Base-by-base conservation (phyloP, 306 rosid genomes). In the Malus fusca region DNA sequence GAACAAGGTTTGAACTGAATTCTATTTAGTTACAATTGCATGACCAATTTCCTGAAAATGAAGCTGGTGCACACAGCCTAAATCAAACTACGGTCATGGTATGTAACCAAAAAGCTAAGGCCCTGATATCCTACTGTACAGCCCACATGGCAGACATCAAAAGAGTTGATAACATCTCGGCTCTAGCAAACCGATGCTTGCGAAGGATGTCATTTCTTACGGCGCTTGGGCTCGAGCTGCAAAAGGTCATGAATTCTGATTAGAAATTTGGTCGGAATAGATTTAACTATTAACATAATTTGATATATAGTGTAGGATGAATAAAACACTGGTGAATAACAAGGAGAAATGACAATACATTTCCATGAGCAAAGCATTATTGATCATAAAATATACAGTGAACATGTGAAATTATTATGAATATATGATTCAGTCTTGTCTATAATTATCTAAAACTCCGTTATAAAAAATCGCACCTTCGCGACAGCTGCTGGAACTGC, bases 191-290 rank as follows among this genome's bases (percentile, higher is more conserved):
- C 43, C 71, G 35, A 58, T 71, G 66, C 69, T 72, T 35, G 3
- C 22, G 43, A 33, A 55, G 12, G 40, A n/a, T 79, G 69, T 86
- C 85, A 86, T 82, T 88, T 84, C 87, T 85, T 93, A 64, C 88
- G 82, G 48, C 98, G 88, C 90, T 93, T 91, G 8, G 90, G 83
- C 78, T 88, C 90, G 69, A 85, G 89, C 97, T 93, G 80, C 81
- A 80, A 79, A 73, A 74, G 70, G 71, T 53, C 8, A 78, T 15
- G 19, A 66, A 69, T 65, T 61, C 25, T 23, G 33, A 69, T 48
- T 30, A 26, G 51, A 22, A 52, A 52, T 40, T 23, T 37, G 26
- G 48, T 66, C 2, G 22, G 21, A 8, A 31, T 11, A 19, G 8
- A 8, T 10, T 7, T 31, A 31, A 31, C 35, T 31, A 31, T 31